Evolutionary conservation across 2,329 filamentous ascomycete genomes (phyloP).

Genomic region (Harringtonia lauricola): DNA sequence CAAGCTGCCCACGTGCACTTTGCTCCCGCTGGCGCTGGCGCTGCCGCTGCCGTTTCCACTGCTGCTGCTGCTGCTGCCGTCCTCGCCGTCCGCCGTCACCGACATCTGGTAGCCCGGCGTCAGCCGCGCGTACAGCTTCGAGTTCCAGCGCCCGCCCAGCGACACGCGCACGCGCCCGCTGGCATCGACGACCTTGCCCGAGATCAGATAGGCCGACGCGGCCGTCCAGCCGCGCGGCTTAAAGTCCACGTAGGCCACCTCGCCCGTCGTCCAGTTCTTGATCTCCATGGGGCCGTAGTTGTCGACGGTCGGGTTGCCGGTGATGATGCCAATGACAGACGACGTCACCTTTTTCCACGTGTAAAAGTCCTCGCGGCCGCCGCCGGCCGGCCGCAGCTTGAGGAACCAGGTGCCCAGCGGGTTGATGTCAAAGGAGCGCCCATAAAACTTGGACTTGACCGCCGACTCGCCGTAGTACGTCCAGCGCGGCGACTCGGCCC

Average conservation of each 20-base stretch:
- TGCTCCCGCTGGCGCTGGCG: too few species aligned
- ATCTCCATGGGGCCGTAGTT: constrained; percentile 97
- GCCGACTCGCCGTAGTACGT: constrained; percentile 95
- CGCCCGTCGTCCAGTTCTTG: constrained; percentile 93
- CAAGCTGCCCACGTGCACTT: constrained; percentile 37
- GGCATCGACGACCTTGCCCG: constrained; percentile 73
- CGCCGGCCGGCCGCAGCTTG: constrained; percentile 62
- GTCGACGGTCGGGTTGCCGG: constrained; percentile 90
- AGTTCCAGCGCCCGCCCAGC: constrained; percentile 93
- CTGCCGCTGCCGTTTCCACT: constrained; percentile 20
- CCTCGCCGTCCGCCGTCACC: constrained; percentile 41
- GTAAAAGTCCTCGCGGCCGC: constrained; percentile 75
- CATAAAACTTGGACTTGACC: constrained; percentile 94
- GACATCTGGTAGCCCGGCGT: constrained; percentile 81
- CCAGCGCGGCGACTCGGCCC: constrained; percentile 87
- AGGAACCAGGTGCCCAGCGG: constrained; percentile 96
- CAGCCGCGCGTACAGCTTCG: constrained; percentile 86
- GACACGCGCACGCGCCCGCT: constrained; percentile 76
- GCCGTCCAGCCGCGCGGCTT: constrained; percentile 95
- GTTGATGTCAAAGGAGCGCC: constrained; percentile 95
- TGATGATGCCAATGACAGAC: constrained; percentile 97
- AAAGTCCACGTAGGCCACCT: constrained; percentile 82
- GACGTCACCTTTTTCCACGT: constrained; percentile 99
- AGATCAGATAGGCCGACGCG: constrained; percentile 78
- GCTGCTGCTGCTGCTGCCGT: neutral